phyloP scores from a whole-genome alignment of 805 yeast species.

The Sugiyamaella mastotermitis region DNA sequence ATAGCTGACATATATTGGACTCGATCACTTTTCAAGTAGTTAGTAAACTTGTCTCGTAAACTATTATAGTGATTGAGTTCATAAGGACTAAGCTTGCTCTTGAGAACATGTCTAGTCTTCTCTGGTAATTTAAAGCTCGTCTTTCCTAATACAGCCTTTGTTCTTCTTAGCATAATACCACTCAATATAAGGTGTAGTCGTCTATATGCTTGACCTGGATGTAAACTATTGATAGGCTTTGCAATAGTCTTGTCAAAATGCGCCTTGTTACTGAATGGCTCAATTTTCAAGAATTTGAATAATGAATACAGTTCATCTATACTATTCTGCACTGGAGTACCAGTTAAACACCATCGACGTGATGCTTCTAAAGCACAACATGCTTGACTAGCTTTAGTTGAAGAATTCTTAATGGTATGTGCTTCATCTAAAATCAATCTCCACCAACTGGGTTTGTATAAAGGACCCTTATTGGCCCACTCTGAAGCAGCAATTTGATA shows the following conservation, averaged over 20 bases:
- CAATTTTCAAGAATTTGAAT: conserved; percentile 35
- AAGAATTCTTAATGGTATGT: conserved; percentile 50
- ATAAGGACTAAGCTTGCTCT: conserved; percentile 22
- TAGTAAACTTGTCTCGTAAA: conserved; percentile 19
- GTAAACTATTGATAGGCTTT: conserved; percentile 22
- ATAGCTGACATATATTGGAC: conserved; percentile 36
- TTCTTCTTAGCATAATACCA: conserved; percentile 40
- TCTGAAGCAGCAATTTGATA: conserved; percentile 29
- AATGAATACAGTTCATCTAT: conserved; percentile 49
- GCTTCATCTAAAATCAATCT: conserved; percentile 63
- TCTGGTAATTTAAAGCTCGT: conserved; percentile 23
- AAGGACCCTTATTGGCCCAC: conserved; percentile 18
- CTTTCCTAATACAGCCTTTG: conserved; percentile 33
- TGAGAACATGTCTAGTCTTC: conserved; percentile 17
- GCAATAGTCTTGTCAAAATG: conserved; percentile 26
- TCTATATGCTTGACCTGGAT: conserved; percentile 19
- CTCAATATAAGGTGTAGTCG: conserved; percentile 26
- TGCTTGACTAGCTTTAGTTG: conserved; percentile 42
- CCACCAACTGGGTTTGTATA: conserved; percentile 36
- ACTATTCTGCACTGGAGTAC: conserved; percentile 59
- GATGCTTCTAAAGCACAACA: conserved; percentile 36
- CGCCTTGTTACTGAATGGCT: conserved; percentile 22
- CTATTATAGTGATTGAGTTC: conserved; percentile 28
- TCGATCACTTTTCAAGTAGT: conserved; percentile 4
- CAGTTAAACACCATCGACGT: conserved; percentile 56